Percentiles rank a stretch among this genome's conserved stretches.
phyloP scores from a whole-genome alignment of 805 yeast species.

The Huiozyma sinensis region DNA sequence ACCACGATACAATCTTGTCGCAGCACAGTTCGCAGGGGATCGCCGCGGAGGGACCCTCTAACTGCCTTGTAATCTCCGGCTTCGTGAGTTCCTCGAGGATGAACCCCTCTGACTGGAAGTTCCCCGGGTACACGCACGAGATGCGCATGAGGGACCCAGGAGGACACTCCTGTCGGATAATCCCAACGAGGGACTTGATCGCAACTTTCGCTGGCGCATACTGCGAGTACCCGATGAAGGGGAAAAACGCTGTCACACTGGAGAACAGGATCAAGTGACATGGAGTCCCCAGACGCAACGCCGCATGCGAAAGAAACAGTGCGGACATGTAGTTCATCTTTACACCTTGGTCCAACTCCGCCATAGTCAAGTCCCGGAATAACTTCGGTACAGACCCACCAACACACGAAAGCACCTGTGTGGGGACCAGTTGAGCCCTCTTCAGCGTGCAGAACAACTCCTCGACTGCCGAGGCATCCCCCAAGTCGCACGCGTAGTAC shows the following conservation, averaged over 20 bases:
- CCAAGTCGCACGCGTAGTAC: slow-evolving; percentile 55
- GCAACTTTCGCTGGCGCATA: slow-evolving; percentile 89
- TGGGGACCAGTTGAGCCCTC: slow-evolving; percentile 40
- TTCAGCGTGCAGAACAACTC: slow-evolving; percentile 14
- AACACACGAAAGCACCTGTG: slow-evolving; percentile 74
- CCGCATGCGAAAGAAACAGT: slow-evolving; percentile 57
- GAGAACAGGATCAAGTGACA: slow-evolving; percentile 57
- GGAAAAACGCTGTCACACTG: slow-evolving; percentile 71
- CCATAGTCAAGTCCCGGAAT: slow-evolving; percentile 52
- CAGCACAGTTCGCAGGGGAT: slow-evolving; percentile 61
- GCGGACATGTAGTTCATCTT: slow-evolving; percentile 65
- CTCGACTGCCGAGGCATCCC: slow-evolving; percentile 42
- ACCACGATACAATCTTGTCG: slow-evolving; percentile 40
- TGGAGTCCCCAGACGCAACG: slow-evolving; percentile 23
- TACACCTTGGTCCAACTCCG: slow-evolving; percentile 53
- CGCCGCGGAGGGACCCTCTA: slow-evolving; percentile 78
- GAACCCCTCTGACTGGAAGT: slow-evolving; percentile 81
- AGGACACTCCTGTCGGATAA: slow-evolving; percentile 76
- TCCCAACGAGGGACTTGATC: slow-evolving; percentile 58
- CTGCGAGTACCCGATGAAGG: slow-evolving; percentile 84
- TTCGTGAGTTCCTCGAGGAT: slow-evolving; percentile 71
- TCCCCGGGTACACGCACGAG: slow-evolving; percentile 76
- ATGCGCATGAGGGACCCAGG: slow-evolving; percentile 42
- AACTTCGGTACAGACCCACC: slow-evolving; percentile 77
- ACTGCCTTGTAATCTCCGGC: slow-evolving; percentile 68